These are phyloP conservation scores for Fusarium sp. DNA, from an alignment of 2,329 filamentous ascomycete species.

Conservation along the genomic window DNA sequence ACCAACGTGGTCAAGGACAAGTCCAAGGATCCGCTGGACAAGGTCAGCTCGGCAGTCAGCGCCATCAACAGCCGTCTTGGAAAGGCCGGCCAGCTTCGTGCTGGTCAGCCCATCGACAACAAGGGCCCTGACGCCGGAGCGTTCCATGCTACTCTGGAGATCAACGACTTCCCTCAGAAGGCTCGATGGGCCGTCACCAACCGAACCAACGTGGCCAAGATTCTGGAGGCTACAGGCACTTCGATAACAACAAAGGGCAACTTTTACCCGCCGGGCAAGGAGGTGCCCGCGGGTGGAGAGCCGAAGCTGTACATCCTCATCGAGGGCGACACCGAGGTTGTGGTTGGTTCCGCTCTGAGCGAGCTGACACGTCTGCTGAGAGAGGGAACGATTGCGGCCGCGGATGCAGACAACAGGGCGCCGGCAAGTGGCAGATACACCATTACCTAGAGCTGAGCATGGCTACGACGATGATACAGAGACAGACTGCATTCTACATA, in stretches of 20 bases:
- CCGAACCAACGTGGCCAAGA: constrained; percentile 97
- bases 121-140: constrained; percentile 97
- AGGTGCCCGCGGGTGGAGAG: constrained; percentile 78
- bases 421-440: constrained; percentile 87
- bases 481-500: not conserved
- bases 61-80: constrained; percentile 92
- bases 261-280: constrained; percentile 86
- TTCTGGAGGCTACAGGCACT: constrained; percentile 92
- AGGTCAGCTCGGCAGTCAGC: constrained; percentile 89
- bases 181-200: constrained; percentile 99
- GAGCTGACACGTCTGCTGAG: constrained; percentile 89
- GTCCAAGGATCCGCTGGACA: constrained; percentile 80
- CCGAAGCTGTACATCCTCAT: constrained; percentile 99
- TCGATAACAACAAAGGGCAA: constrained; percentile 98
- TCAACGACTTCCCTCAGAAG: constrained; percentile 99
- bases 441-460: constrained; percentile 71
- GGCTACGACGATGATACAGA: not conserved
- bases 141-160: constrained; percentile 96
- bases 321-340: constrained; percentile 94
- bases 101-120: constrained; percentile 96
- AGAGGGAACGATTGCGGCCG: constrained; percentile 90
- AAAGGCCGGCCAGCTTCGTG: constrained; percentile 88
- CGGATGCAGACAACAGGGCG: constrained; percentile 85
- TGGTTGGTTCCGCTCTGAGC: constrained; percentile 89
- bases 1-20: constrained; percentile 68